Evolutionary conservation across 371 early-diverging fungal species (phyloP).

Genomic region (Mucor circinelloides): DNA sequence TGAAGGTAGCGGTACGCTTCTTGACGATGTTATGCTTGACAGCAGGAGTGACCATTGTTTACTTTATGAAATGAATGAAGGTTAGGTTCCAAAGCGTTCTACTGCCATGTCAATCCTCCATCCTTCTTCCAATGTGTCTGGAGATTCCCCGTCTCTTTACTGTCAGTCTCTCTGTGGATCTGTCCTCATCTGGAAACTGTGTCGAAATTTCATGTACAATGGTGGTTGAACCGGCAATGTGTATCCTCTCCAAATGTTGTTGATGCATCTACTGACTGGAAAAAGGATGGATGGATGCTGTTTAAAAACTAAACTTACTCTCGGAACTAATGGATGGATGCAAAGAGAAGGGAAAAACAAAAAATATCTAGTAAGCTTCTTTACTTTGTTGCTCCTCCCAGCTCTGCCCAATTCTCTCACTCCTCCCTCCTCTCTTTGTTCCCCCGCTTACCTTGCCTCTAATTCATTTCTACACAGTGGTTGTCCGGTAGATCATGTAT

Average conservation of each 20-base stretch:
- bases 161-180: too few species aligned
- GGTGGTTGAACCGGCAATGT: not conserved
- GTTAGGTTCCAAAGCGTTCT: too few species aligned
- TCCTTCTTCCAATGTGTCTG: too few species aligned
- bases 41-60: constrained; percentile 83
- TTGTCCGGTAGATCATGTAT: not conserved
- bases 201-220: not conserved
- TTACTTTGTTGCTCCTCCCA: constrained; percentile 2
- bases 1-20: constrained; percentile 98
- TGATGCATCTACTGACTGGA: not conserved
- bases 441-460: not conserved
- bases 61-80: too few species aligned
- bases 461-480: not conserved
- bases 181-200: not conserved
- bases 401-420: not conserved
- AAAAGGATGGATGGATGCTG: constrained; percentile 16
- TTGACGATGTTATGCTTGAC: constrained; percentile 95
- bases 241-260: not conserved
- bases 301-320: constrained; percentile 18
- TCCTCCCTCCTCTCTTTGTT: not conserved
- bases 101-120: too few species aligned
- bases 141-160: too few species aligned
- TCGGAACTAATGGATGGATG: constrained; percentile 40
- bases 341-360: constrained; percentile 33
- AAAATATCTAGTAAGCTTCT: not conserved